Evolutionary conservation across 352 stramenopile genomes (phyloP).

Genomic region (Globisporangium echinulatum): DNA sequence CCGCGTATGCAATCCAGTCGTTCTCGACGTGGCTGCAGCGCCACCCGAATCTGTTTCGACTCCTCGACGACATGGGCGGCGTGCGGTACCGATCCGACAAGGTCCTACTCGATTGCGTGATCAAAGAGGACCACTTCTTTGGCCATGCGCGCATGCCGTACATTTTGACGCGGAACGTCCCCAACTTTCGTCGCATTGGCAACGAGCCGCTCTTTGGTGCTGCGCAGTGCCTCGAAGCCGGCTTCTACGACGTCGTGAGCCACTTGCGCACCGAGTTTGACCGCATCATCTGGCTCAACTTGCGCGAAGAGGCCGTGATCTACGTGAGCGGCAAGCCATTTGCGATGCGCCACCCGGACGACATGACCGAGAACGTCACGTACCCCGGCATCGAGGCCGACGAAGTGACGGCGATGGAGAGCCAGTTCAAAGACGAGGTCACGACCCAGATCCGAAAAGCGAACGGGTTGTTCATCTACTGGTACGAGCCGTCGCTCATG

Average conservation of each 20-base stretch:
- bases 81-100: slow-evolving; percentile 82
- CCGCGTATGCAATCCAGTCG: slow-evolving; percentile 20
- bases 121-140: slow-evolving; percentile 90
- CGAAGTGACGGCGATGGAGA: slow-evolving; percentile 81
- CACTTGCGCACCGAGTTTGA: slow-evolving; percentile 51
- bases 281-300: slow-evolving; percentile 86
- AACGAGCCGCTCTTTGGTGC: slow-evolving; percentile 83
- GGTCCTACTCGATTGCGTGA: slow-evolving; percentile 69
- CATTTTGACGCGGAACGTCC: slow-evolving; percentile 58
- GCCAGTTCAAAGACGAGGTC: slow-evolving; percentile 80
- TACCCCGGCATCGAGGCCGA: slow-evolving; percentile 87
- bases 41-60: slow-evolving; percentile 61
- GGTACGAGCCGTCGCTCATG: slow-evolving; percentile 70
- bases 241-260: slow-evolving; percentile 60
- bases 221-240: slow-evolving; percentile 69
- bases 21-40: slow-evolving; percentile 83
- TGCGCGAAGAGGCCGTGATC: slow-evolving; percentile 89
- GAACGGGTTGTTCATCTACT: slow-evolving; percentile 82
- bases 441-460: slow-evolving; percentile 64
- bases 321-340: slow-evolving; percentile 85
- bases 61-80: slow-evolving; percentile 70
- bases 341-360: slow-evolving; percentile 71
- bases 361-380: slow-evolving; percentile 84
- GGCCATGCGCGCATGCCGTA: slow-evolving; percentile 64
- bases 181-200: slow-evolving; percentile 81